Percentiles rank a stretch among this genome's conserved stretches.
Evolutionary conservation across 2,329 filamentous ascomycete genomes (phyloP).

Genomic region (Ophiostoma triangulosporum): DNA sequence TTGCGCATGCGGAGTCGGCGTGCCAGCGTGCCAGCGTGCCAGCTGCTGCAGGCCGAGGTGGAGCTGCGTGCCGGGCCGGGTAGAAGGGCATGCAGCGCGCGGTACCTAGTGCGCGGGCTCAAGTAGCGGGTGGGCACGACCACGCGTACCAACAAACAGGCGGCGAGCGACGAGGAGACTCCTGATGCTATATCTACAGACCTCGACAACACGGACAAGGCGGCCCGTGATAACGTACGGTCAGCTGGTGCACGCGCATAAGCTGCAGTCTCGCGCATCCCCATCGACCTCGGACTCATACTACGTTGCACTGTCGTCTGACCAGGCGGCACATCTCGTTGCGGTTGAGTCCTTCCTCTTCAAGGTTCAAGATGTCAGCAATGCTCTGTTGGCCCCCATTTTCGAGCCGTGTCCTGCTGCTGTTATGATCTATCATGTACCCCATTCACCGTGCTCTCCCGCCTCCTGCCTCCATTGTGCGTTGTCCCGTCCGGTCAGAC

Average conservation of each 20-base stretch:
- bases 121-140: conserved; percentile 60
- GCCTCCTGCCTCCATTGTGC: not conserved
- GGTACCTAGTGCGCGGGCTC: conserved; percentile 48
- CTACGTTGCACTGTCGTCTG: conserved; percentile 46
- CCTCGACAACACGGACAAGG: not conserved
- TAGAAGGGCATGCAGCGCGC: conserved; percentile 34
- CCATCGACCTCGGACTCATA: conserved; percentile 46
- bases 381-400: not conserved
- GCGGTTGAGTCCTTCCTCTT: conserved; percentile 35
- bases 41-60: conserved; percentile 36
- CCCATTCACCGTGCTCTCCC: not conserved
- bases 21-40: conserved; percentile 40
- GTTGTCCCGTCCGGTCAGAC: too few relatives aligned
- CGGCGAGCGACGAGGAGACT: conserved; percentile 54
- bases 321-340: conserved; percentile 37
- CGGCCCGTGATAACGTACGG: conserved; percentile 30
- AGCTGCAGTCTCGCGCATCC: conserved; percentile 48
- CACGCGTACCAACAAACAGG: conserved; percentile 49
- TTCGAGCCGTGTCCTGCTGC: not conserved
- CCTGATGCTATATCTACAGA: conserved; percentile 27
- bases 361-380: too few relatives aligned
- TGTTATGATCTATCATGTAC: too few relatives aligned
- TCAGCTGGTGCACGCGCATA: conserved; percentile 36
- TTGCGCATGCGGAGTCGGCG: conserved; percentile 37
- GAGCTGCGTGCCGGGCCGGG: conserved; percentile 31